Evolutionary conservation across 208 protist genomes (phyloP).

Genomic region (Phytomonas francai): DNA sequence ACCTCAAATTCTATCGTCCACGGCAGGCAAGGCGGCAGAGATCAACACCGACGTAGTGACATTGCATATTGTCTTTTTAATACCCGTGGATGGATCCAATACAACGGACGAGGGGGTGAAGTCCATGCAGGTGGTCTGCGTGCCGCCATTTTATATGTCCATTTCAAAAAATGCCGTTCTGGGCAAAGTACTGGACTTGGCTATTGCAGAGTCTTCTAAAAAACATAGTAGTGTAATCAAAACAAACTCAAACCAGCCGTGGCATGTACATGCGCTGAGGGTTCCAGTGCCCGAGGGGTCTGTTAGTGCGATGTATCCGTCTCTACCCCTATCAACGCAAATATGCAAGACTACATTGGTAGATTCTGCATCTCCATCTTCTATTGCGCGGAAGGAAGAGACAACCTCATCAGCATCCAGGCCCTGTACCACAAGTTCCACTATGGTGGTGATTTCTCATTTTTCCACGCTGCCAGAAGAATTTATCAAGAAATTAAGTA

Average conservation of each 20-base stretch:
- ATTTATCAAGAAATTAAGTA: not conserved
- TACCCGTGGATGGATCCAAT: slow-evolving; percentile 10
- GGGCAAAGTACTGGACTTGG: slow-evolving; percentile 53
- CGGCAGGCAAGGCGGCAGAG: slow-evolving; percentile 56
- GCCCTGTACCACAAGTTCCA: not conserved
- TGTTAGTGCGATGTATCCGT: slow-evolving; percentile 28
- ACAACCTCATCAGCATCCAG: not conserved
- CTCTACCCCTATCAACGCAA: slow-evolving; percentile 33
- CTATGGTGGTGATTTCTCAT: not conserved
- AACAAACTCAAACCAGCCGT: slow-evolving; percentile 14
- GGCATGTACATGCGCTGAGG: slow-evolving; percentile 39
- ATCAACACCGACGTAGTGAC: slow-evolving; percentile 40
- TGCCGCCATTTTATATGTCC: slow-evolving; percentile 70
- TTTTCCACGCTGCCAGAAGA: not conserved
- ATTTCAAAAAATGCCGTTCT: slow-evolving; percentile 40
- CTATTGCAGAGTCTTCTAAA: slow-evolving; percentile 33
- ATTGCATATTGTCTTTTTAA: slow-evolving; percentile 43
- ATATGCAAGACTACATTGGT: slow-evolving; percentile 28
- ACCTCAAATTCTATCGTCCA: slow-evolving; percentile 44
- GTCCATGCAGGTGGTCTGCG: slow-evolving; percentile 20
- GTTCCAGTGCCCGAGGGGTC: slow-evolving; percentile 23
- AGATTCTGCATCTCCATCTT: not conserved
- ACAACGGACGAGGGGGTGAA: not conserved
- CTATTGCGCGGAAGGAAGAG: not conserved
- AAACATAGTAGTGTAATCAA: slow-evolving; percentile 18